Base-by-base conservation (phyloP, 106 monocot species). In the Dioscorea zingiberensis region DNA sequence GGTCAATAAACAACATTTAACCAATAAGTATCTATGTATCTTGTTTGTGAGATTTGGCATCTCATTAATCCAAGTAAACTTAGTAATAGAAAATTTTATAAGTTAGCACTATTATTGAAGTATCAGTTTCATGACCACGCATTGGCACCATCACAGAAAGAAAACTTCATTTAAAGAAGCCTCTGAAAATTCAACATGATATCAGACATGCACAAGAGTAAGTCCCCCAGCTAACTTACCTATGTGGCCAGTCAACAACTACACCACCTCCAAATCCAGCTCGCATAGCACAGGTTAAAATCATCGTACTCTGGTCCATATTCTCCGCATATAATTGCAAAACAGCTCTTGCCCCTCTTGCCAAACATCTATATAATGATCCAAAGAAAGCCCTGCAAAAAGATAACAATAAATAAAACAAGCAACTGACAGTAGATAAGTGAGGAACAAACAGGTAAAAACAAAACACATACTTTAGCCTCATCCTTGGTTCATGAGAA, bases 251-350 rank as follows among this genome's bases (percentile, higher is more conserved):
- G 62, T 98, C 98, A 57, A 98, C 79, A 25, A 98, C 92, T 69
- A 93, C 82, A 59, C 98, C 98, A 58, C 98, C 98, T 14, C 88
- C 84, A 80, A 98, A 98, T 57, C 92, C 98, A 82, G 98, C 81
- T 64, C 89, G 85, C 92, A 93, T 98, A 25, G 89, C 89, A 74
- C 75, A 82, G 59, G 84, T 82, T 86, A 87, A 87, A 13, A 98
- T 98, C 89, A 98, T 98, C 71, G 89, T 92, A 78, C 86, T 86
- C 71, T 98, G 98, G 68, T 82, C 72, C 84, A 89, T 80, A 62
- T 98, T 93, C 66, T 98, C 98, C 71, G 98, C 89, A 80, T 98
- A 98, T 13, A 98, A 55, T 57, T 98, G 98, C 60, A 98, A 63
- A 25, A 98, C 98, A 21, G 93, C 98, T 78, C 89, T 89, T 66